Percentiles rank a stretch among this genome's conserved stretches.
These are phyloP conservation scores for Candida krabiensis DNA, from an alignment of 805 yeast species.

Conservation along the genomic window DNA sequence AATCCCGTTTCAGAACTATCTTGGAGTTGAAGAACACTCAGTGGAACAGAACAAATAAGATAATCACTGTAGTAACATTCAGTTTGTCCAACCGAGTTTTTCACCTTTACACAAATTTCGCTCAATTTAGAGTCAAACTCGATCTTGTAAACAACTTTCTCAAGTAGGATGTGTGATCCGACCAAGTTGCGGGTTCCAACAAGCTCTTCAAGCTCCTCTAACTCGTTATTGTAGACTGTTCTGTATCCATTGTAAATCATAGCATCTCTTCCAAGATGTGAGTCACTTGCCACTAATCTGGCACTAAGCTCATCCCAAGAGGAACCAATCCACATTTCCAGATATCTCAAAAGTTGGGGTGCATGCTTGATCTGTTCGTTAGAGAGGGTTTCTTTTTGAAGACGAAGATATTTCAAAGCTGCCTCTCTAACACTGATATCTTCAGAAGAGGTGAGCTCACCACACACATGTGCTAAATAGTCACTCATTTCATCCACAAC, in stretches of 20 bases:
- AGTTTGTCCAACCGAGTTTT: conserved; percentile 7
- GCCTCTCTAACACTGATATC: conserved; percentile 60
- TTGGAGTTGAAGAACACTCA: conserved; percentile 43
- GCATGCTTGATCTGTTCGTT: conserved; percentile 49
- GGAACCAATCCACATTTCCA: conserved; percentile 79
- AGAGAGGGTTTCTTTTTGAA: conserved; percentile 46
- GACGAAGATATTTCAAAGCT: conserved; percentile 45
- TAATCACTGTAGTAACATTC: conserved; percentile 34
- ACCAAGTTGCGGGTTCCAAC: conserved; percentile 14
- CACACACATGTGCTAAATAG: conserved; percentile 21
- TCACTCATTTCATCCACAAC: conserved; percentile 31
- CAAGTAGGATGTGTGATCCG: conserved; percentile 17
- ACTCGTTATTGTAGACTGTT: conserved; percentile 31
- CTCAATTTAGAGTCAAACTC: conserved; percentile 19
- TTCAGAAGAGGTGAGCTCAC: conserved; percentile 31
- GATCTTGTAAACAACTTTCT: conserved; percentile 27
- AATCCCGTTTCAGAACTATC: conserved; percentile 26
- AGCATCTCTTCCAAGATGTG: conserved; percentile 63
- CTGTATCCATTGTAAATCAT: conserved; percentile 60
- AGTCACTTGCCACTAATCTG: conserved; percentile 43
- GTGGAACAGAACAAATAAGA: conserved; percentile 50
- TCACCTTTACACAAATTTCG: conserved; percentile 22
- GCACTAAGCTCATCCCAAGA: conserved; percentile 66
- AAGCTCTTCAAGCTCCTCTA: conserved; percentile 25
- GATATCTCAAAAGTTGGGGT: conserved; percentile 50